Conservation (phyloP, 352 stramenopile genomes). For the Pythium insidiosum region DNA sequence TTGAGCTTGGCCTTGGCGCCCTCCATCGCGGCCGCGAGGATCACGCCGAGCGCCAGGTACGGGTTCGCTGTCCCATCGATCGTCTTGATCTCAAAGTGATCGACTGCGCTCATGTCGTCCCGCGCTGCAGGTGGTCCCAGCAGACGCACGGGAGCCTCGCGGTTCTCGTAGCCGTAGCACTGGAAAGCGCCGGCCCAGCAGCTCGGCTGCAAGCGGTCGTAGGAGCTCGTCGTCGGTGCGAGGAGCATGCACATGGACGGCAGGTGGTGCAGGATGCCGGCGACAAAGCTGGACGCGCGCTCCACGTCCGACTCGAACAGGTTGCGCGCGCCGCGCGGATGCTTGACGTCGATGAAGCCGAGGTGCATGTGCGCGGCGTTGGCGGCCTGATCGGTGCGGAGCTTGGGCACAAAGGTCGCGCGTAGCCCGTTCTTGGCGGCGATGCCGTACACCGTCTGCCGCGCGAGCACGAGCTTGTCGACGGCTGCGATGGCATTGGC, state of each 20-base stretch:
- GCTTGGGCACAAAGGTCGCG: conserved; percentile 19
- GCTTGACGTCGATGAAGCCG: conserved; percentile 5
- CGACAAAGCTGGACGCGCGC: conserved; percentile 5
- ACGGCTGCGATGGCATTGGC: conserved; percentile 11
- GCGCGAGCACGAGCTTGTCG: conserved; percentile 18
- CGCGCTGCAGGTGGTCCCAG: conserved; percentile 3
- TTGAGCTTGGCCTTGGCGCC: conserved; percentile 2
- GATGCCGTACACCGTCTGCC: conserved; percentile 18
- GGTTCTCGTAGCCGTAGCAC: conserved; percentile 31
- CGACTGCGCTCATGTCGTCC: background rate
- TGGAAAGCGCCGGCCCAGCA: conserved; percentile 22
- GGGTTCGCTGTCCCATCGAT: conserved; percentile 22
- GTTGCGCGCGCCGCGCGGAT: background rate
- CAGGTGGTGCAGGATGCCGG: conserved; percentile 14
- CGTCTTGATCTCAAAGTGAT: conserved; percentile 26
- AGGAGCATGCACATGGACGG: conserved; percentile 19
- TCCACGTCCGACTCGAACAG: conserved; percentile 5
- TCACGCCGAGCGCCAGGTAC: conserved; percentile 18
- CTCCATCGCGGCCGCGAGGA: conserved; percentile 16
- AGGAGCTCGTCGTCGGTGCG: conserved; percentile 18
- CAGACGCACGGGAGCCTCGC: conserved; percentile 18
- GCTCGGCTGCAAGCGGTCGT: conserved; percentile 18
- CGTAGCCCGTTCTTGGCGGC: conserved; percentile 9
- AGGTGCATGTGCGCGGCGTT: conserved; percentile 17
- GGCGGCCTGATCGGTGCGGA: conserved; percentile 8